Conservation (phyloP, 495 filamentous ascomycete species). For the Talaromyces borbonicus region DNA sequence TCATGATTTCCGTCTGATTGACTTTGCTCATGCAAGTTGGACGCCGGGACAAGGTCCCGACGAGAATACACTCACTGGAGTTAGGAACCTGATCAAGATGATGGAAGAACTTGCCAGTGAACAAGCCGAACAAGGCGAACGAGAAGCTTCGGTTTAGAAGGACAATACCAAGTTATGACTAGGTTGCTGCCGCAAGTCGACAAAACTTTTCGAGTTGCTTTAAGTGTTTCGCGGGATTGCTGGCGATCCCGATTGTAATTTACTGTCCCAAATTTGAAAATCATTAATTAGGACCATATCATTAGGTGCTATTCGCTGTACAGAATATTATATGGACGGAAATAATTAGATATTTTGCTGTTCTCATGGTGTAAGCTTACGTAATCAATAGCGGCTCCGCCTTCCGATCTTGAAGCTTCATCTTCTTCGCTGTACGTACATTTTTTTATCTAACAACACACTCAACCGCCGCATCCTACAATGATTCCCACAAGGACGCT, state of each 20-base stretch:
- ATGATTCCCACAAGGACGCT: conserved; percentile 56
- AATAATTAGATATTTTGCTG: too few relatives aligned
- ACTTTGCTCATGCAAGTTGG: conserved; percentile 93
- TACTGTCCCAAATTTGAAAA: too few relatives aligned
- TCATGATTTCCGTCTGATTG: conserved; percentile 79
- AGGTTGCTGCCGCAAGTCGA: not conserved
- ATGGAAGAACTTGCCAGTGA: conserved; percentile 47
- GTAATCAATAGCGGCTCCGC: not conserved
- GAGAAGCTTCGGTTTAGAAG: too few relatives aligned
- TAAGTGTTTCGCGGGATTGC: conserved; percentile 2
- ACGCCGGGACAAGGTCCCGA: conserved; percentile 78
- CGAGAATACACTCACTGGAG: conserved; percentile 69
- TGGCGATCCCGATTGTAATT: not conserved
- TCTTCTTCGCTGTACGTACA: not conserved
- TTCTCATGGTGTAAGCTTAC: not conserved
- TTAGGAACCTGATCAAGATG: conserved; percentile 62
- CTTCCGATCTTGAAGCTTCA: conserved; percentile 2
- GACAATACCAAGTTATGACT: too few relatives aligned
- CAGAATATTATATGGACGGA: too few relatives aligned
- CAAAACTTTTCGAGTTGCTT: too few relatives aligned
- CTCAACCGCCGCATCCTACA: conserved; percentile 12
- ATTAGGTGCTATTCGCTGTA: too few relatives aligned
- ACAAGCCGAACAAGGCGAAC: too few relatives aligned
- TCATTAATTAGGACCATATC: too few relatives aligned
- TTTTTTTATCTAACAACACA: not conserved